Base-by-base conservation (phyloP, 1,139 yeast species). In the Suhomyces chickasaworum region DNA sequence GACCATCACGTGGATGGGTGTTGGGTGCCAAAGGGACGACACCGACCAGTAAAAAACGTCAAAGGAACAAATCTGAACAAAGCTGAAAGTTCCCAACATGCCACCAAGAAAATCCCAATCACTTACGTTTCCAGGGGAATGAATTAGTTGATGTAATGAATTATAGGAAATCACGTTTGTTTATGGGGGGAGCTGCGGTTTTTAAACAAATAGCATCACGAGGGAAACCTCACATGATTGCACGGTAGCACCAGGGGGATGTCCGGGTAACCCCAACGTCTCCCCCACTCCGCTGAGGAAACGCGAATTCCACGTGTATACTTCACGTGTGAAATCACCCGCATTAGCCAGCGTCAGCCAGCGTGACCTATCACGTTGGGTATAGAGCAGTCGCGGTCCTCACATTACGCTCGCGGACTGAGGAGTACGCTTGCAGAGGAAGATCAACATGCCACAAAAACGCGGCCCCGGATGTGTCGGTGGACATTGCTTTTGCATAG, bases 201-300 rank as follows among this genome's bases (percentile, higher is more conserved):
- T 39, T 47, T 46, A 44, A 48, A 48, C 43, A 46, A 48, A 42
- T 21, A 20, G 41, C 44, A 47, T 64, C 68, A 64, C 68, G 68
- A 55, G 64, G 64, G 53, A 50, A 37, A 41, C 43, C 61, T 63
- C 68, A 63, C 67, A 62, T 60, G 68, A 35, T 35, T 35, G 37
- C 29, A 13, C 7, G 22, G n/a, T 15, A 8, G 31, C 32, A n/a
- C 15, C 27, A 29, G 29, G 29, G 16, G 18, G 37, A 5, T 22
- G 29, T 21, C 37, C 44, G 44, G 44, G 44, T 41, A 41, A 41
- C 36, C 17, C 20, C 21, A 7, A 20, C 22, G n/a, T n/a, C n/a
- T n/a, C n/a, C n/a, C n/a, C n/a, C n/a, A n/a, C n/a, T n/a, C n/a
- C n/a, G n/a, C n/a, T n/a, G n/a, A n/a, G 7, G 37, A 32, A 16